These are phyloP conservation scores for Catunica adiposa DNA, from an alignment of 2,329 filamentous ascomycete species.

Conservation along the genomic window DNA sequence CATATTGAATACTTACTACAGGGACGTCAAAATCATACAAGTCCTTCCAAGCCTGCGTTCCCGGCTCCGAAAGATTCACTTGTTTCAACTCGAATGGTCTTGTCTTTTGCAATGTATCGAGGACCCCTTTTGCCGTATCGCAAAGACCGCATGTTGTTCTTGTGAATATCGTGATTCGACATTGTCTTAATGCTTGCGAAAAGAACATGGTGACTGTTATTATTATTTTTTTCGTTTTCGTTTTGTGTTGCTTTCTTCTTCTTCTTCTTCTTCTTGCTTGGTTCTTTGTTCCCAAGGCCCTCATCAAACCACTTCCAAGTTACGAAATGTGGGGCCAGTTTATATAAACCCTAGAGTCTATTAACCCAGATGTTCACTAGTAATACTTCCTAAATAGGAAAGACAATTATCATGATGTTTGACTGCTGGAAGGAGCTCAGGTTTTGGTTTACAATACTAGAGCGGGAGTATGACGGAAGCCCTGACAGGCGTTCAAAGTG, in stretches of 20 bases:
- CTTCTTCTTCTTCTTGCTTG: neutral
- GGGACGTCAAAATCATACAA: conserved; percentile 71
- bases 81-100: conserved; percentile 53
- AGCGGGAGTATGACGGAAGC: too few relatives aligned
- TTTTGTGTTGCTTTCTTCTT: neutral
- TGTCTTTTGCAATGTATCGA: conserved; percentile 30
- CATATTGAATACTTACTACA: conserved; percentile 38
- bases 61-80: conserved; percentile 50
- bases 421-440: too few relatives aligned
- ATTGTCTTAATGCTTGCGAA: conserved; percentile 34
- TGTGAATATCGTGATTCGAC: conserved; percentile 60
- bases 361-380: neutral
- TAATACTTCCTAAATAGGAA: neutral
- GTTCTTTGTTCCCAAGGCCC: too few relatives aligned
- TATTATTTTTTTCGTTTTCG: neutral
- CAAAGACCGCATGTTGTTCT: conserved; percentile 57
- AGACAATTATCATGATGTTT: neutral
- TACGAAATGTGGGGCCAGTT: neutral
- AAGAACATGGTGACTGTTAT: conserved; percentile 28
- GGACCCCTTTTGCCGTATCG: conserved; percentile 46
- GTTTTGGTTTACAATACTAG: too few relatives aligned
- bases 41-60: conserved; percentile 48
- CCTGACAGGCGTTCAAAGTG: too few relatives aligned
- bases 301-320: neutral
- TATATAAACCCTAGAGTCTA: neutral